phyloP scores from a whole-genome alignment of 331 rosid species.

The Malus hybrid region DNA sequence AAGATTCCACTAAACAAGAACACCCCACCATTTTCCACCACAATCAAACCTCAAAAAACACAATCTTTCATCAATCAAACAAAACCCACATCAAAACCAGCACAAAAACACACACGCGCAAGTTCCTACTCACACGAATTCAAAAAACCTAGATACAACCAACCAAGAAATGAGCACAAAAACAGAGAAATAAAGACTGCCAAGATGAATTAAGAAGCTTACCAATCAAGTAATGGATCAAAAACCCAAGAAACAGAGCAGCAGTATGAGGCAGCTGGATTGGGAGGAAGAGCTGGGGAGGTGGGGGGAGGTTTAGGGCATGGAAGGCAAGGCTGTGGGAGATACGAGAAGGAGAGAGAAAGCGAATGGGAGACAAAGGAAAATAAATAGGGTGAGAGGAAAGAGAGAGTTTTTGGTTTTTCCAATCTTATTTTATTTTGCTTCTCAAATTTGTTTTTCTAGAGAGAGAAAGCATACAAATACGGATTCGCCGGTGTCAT shows the following conservation, averaged over 20 bases:
- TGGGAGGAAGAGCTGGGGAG: constrained; percentile 14
- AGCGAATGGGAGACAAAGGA: constrained; percentile 54
- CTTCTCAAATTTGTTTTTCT: neutral
- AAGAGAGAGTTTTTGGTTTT: constrained; percentile 29
- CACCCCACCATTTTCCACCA: constrained; percentile 14
- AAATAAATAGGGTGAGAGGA: constrained; percentile 49
- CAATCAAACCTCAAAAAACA: constrained; percentile 22
- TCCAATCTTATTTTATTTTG: neutral
- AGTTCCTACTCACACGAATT: constrained; percentile 31
- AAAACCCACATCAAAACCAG: constrained; percentile 20
- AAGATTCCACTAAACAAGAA: constrained; percentile 18
- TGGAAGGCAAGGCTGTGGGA: constrained; percentile 30
- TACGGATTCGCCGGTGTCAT: constrained; percentile 92
- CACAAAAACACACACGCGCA: constrained; percentile 3
- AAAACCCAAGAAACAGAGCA: constrained; percentile 18
- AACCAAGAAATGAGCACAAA: constrained; percentile 18
- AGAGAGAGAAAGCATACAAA: constrained; percentile 43
- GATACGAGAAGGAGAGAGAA: constrained; percentile 52
- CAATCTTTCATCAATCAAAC: constrained; percentile 26
- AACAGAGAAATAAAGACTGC: constrained; percentile 8
- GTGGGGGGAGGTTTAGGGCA: constrained; percentile 57
- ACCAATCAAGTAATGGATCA: constrained; percentile 53
- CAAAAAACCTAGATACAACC: constrained; percentile 15
- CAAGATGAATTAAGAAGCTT: constrained; percentile 37
- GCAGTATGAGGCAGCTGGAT: constrained; percentile 27